phyloP scores from a whole-genome alignment of 75 land plant species.

The Pinus albicaulis region DNA sequence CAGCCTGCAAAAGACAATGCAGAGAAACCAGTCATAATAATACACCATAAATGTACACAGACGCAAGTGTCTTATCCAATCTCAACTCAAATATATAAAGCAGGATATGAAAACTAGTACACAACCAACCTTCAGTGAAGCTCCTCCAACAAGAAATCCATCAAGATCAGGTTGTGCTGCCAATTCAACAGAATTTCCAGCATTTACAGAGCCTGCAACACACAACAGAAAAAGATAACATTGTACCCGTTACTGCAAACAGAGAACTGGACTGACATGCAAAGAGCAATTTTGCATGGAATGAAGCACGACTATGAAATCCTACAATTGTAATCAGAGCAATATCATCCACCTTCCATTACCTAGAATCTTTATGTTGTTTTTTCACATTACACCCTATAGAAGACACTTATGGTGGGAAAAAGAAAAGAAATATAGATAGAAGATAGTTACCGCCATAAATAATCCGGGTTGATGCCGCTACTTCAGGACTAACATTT shows the following conservation, averaged over 20 bases:
- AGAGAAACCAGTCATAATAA: background rate
- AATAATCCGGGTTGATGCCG: conserved; percentile 71
- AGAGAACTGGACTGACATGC: background rate
- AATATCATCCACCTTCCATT: background rate
- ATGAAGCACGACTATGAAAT: background rate
- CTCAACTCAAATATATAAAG: background rate
- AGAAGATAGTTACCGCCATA: conserved; percentile 73
- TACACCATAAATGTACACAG: background rate
- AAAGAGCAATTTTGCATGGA: background rate
- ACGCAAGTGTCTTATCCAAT: background rate
- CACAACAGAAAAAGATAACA: conserved; percentile 1
- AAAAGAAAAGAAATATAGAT: background rate
- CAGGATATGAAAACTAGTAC: background rate
- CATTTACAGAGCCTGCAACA: conserved; percentile 73
- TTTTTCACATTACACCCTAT: background rate
- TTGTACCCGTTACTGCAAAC: background rate
- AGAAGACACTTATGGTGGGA: background rate
- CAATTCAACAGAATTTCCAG: conserved; percentile 70
- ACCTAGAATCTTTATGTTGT: background rate
- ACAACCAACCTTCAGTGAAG: conserved; percentile 72
- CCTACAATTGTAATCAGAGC: background rate
- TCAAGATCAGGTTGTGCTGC: conserved; percentile 76
- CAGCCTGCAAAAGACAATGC: conserved; percentile 33
- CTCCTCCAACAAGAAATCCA: conserved; percentile 95
- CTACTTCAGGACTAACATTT: conserved; percentile 79